These are phyloP conservation scores for Nemania sp. DNA, from an alignment of 2,329 filamentous ascomycete species.

Conservation along the genomic window DNA sequence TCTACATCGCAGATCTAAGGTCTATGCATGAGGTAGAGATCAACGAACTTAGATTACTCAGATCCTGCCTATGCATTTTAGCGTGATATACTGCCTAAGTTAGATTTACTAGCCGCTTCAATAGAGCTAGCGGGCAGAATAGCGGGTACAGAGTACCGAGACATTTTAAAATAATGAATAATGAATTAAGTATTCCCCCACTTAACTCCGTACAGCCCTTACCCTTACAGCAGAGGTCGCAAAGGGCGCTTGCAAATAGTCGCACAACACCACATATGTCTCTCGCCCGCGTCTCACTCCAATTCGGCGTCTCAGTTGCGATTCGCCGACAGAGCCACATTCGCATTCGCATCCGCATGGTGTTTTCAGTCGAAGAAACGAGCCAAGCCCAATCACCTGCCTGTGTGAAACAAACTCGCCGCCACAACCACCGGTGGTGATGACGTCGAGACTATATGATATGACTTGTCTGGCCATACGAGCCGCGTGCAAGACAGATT, in stretches of 20 bases:
- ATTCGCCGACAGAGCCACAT: constrained; percentile 40
- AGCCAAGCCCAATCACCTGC: background rate
- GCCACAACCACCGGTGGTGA: background rate
- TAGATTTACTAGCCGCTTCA: background rate
- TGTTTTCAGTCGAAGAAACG: background rate
- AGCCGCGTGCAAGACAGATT: background rate
- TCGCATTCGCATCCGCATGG: constrained; percentile 38
- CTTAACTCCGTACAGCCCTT: too few species aligned
- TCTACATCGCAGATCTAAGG: background rate
- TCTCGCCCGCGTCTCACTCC: background rate
- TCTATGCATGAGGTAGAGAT: background rate
- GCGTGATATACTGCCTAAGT: background rate
- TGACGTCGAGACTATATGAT: background rate
- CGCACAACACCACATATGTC: background rate
- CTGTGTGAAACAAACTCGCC: background rate
- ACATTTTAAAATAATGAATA: background rate
- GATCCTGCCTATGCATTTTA: background rate
- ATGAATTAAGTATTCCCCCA: constrained; percentile 9
- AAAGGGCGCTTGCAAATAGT: background rate
- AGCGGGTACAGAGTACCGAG: background rate
- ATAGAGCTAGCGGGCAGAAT: too few species aligned
- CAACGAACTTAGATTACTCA: background rate
- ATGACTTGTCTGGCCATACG: too few species aligned
- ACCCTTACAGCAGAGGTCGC: background rate
- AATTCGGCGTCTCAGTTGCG: background rate